Base-by-base conservation (phyloP, 2,329 filamentous ascomycete genomes). In the Sarocladium brachiariae region DNA sequence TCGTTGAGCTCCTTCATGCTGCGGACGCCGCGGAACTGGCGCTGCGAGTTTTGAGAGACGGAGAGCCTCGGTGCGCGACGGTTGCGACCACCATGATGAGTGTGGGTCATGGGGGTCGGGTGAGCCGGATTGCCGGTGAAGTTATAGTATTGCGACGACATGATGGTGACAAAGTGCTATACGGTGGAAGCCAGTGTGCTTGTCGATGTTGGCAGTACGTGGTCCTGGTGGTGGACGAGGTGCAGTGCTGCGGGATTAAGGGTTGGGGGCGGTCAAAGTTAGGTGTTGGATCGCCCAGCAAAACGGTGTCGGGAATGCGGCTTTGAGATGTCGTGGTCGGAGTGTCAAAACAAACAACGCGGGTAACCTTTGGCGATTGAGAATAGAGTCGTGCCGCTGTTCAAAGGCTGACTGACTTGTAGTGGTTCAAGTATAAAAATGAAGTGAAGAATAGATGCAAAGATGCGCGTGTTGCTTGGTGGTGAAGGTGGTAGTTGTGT, bases 1-100 rank as follows among this genome's bases (percentile, higher is more conserved):
- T 95, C 90, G 60, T 83, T 83, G 56, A 89, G 73, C 67, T 96
- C 90, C 70, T 95, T 91, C 71, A 92, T 89, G 62, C 84, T 87
- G 64, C 88, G 86, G 50, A 91, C 86, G 56, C 86, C 84, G 56
- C 90, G 87, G 65, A 89, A 90, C 69, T 96, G 89, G 68, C 90
- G 87, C 65, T 95, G 88, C 48, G 84, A 73, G 71, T 92, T 89
- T 65, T 95, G 89, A 39, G 85, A 79, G 49, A 89, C 84, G 37
- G 86, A 85, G 60, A 93, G 76, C 61, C 91, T 83, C 54, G 90
- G 87, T 38, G 86, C 87, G 64, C 92, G 82, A 63, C 92, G 86
- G 67, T 87, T 91, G 63, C 92, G 89, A 61, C 88, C 86, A 63
- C 83, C 85, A 68, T 93, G 87, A 71, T 92, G 86, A 69, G 80